Evolutionary conservation across 2,329 filamentous ascomycete species (phyloP).

Genomic region (Biscogniauxia sp.): DNA sequence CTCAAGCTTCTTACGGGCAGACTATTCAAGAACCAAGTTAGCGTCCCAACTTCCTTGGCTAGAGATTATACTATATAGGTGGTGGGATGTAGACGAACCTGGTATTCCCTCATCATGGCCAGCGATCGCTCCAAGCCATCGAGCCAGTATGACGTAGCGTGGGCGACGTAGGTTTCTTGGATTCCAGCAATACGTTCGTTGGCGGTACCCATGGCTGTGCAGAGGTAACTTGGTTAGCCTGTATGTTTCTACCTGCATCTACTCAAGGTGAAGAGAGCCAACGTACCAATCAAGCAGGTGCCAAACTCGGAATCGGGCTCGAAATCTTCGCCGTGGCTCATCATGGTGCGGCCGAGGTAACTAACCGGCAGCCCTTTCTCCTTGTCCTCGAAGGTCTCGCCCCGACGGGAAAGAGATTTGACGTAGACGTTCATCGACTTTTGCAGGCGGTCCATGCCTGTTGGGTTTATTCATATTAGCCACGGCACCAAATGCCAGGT

Average conservation of each 20-base stretch:
- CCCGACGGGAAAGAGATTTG: conserved; percentile 82
- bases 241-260: background rate
- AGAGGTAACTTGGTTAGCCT: conserved; percentile 5
- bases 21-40: conserved; percentile 34
- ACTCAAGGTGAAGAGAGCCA: background rate
- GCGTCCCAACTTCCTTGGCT: background rate
- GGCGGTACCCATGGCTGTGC: conserved; percentile 70
- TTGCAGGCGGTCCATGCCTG: conserved; percentile 89
- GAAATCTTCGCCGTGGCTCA: conserved; percentile 87
- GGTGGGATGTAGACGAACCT: conserved; percentile 57
- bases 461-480: conserved; percentile 9
- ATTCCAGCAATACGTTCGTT: conserved; percentile 84
- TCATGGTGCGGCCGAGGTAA: conserved; percentile 81
- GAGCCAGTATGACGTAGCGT: conserved; percentile 80
- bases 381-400: conserved; percentile 75
- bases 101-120: conserved; percentile 96
- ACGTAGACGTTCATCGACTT: conserved; percentile 81
- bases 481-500: background rate
- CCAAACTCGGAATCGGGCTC: conserved; percentile 89
- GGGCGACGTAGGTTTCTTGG: conserved; percentile 78
- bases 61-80: background rate
- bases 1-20: conserved; percentile 91
- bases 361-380: conserved; percentile 81
- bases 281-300: conserved; percentile 72
- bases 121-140: conserved; percentile 88